phyloP scores from a whole-genome alignment of 306 rosid genomes.

The Canavalia ensiformis region DNA sequence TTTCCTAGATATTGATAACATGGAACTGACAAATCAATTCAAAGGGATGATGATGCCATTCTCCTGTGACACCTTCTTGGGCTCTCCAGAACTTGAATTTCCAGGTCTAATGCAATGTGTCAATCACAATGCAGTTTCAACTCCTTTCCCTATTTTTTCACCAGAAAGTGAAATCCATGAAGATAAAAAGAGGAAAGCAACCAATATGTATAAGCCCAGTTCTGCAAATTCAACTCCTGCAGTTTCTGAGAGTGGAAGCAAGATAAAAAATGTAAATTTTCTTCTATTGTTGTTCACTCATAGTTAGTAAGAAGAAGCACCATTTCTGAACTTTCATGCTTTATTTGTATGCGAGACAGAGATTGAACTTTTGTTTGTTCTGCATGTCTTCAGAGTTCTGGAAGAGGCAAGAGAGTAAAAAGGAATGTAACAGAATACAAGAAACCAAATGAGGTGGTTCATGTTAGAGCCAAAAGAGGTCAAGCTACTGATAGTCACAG shows the following conservation, averaged over 20 bases:
- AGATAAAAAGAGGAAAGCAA: slow-evolving; percentile 62
- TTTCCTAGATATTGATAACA: slow-evolving; percentile 60
- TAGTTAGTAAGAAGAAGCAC: not conserved
- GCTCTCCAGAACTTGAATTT: slow-evolving; percentile 55
- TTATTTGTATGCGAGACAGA: not conserved
- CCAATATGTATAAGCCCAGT: slow-evolving; percentile 52
- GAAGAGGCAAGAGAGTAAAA: slow-evolving; percentile 70
- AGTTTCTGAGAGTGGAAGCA: slow-evolving; percentile 60
- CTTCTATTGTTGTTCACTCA: not conserved
- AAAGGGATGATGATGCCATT: slow-evolving; percentile 57
- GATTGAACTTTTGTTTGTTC: slow-evolving; percentile 1
- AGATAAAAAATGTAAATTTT: slow-evolving; percentile 60
- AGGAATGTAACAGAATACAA: slow-evolving; percentile 54
- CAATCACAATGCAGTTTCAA: slow-evolving; percentile 45
- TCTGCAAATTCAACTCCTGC: slow-evolving; percentile 66
- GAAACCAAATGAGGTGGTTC: slow-evolving; percentile 77
- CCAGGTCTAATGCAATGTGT: slow-evolving; percentile 45
- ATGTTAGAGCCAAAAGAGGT: slow-evolving; percentile 93
- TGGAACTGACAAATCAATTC: slow-evolving; percentile 56
- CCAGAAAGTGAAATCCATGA: slow-evolving; percentile 53
- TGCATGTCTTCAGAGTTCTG: slow-evolving; percentile 58
- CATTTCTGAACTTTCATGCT: not conserved
- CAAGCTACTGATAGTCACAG: slow-evolving; percentile 94
- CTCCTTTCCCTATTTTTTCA: slow-evolving; percentile 28
- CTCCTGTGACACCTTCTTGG: slow-evolving; percentile 50